Conservation (phyloP, 768 basidiomycete species). For the Lactarius evosmus region DNA sequence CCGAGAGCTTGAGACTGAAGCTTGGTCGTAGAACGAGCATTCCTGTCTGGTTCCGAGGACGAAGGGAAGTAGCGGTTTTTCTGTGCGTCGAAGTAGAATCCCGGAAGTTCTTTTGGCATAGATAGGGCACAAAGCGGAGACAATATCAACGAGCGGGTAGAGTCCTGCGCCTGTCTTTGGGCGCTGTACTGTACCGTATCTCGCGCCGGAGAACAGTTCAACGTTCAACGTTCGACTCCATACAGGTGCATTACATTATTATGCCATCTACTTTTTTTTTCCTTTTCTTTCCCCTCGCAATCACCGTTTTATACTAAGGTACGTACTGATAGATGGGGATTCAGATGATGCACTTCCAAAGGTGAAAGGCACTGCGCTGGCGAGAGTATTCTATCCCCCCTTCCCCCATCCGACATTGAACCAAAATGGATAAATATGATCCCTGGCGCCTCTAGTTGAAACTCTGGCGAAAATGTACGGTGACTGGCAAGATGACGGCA, state of each 20-base stretch:
- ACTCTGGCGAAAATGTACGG: background rate
- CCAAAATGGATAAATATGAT: constrained; percentile 1
- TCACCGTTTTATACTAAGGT: background rate
- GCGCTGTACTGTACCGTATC: background rate
- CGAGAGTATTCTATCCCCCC: background rate
- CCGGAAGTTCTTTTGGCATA: constrained; percentile 31
- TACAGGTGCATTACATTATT: background rate
- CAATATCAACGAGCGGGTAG: background rate
- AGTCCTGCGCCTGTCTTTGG: background rate
- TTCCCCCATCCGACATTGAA: background rate
- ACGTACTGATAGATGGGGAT: constrained; percentile 1
- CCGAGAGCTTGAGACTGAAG: constrained; percentile 4
- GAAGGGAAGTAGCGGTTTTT: constrained; percentile 32
- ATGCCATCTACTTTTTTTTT: background rate
- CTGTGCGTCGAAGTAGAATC: constrained; percentile 31
- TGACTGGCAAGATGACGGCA: background rate
- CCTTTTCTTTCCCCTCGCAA: background rate
- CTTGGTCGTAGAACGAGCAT: background rate
- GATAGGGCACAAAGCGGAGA: constrained; percentile 12
- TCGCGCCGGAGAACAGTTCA: background rate
- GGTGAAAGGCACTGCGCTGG: background rate
- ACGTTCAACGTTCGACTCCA: too few species aligned
- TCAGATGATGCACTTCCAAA: constrained; percentile 3
- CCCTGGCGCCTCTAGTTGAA: background rate
- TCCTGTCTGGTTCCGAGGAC: constrained; percentile 22